These are phyloP conservation scores for Helianthus tuberosus DNA, from an alignment of 129 eudicot genomes.

Conservation along the genomic window DNA sequence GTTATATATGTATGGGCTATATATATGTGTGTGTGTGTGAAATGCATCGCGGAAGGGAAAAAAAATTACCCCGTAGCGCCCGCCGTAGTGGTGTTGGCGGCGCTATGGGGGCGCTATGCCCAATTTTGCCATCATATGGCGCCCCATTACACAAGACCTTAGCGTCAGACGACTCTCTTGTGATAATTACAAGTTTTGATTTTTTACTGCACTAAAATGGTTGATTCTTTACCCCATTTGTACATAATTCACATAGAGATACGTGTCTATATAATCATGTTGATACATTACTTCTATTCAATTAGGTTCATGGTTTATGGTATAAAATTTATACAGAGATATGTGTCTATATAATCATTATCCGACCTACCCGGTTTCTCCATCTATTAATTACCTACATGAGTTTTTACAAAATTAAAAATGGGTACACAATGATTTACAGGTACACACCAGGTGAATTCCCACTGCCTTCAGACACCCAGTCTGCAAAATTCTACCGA, in stretches of 20 bases:
- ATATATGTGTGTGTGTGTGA: no score
- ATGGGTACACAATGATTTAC: slow-evolving; percentile 17
- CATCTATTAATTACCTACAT: background rate
- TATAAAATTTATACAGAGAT: no score
- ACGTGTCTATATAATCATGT: background rate
- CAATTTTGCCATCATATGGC: no score
- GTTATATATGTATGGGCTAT: no score
- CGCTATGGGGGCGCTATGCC: no score
- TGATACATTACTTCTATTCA: background rate
- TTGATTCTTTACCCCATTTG: background rate
- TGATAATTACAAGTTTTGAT: no score
- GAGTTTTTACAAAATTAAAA: slow-evolving; percentile 3
- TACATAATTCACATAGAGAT: background rate
- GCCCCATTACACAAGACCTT: no score
- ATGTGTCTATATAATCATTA: no score
- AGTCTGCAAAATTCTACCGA: slow-evolving; percentile 83
- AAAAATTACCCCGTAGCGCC: no score
- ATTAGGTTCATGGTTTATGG: background rate
- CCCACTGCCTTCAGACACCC: slow-evolving; percentile 84
- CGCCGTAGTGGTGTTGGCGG: no score
- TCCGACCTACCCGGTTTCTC: background rate
- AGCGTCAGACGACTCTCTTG: background rate
- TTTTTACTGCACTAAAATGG: background rate
- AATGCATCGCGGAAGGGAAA: no score
- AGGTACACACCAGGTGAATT: slow-evolving; percentile 94